phyloP scores from a whole-genome alignment of 805 yeast species.

The Tetrapisispora fleetii region DNA sequence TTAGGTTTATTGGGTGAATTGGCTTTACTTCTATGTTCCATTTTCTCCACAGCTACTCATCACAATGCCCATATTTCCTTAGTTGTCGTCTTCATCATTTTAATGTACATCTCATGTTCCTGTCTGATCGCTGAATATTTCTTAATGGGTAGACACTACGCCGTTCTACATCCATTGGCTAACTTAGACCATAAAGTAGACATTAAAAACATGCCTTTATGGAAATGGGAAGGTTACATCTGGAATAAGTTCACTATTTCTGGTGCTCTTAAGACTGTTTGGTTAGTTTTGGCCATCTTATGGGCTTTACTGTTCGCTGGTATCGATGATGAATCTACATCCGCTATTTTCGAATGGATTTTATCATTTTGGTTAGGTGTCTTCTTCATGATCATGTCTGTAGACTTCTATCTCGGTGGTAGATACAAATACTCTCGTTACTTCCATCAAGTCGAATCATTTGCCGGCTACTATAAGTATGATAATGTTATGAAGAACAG shows the following conservation, averaged over 20 bases:
- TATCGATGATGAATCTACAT: conserved; percentile 34
- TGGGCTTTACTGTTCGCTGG: conserved; percentile 59
- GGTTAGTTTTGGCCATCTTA: conserved; percentile 55
- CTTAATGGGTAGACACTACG: conserved; percentile 37
- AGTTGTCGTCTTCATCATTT: conserved; percentile 62
- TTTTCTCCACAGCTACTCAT: conserved; percentile 53
- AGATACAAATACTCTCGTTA: conserved; percentile 22
- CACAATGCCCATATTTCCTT: conserved; percentile 49
- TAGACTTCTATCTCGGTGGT: conserved; percentile 62
- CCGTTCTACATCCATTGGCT: conserved; percentile 26
- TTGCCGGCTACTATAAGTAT: conserved; percentile 22
- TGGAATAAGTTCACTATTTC: conserved; percentile 39
- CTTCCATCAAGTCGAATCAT: conserved; percentile 19
- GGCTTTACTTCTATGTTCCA: conserved; percentile 64
- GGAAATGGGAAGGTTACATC: conserved; percentile 25
- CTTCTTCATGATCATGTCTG: conserved; percentile 49
- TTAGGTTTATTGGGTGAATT: conserved; percentile 51
- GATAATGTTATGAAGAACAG: conserved; percentile 7
- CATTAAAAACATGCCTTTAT: conserved; percentile 13
- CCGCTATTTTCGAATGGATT: conserved; percentile 74
- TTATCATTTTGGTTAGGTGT: conserved; percentile 76
- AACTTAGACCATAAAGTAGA: conserved; percentile 7
- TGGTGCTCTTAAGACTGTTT: conserved; percentile 43
- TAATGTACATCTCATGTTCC: conserved; percentile 44
- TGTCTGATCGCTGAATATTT: conserved; percentile 38